Evolutionary conservation across 176 grass and related monocot species (phyloP).

Genomic region (Eremochloa ophiuroides): DNA sequence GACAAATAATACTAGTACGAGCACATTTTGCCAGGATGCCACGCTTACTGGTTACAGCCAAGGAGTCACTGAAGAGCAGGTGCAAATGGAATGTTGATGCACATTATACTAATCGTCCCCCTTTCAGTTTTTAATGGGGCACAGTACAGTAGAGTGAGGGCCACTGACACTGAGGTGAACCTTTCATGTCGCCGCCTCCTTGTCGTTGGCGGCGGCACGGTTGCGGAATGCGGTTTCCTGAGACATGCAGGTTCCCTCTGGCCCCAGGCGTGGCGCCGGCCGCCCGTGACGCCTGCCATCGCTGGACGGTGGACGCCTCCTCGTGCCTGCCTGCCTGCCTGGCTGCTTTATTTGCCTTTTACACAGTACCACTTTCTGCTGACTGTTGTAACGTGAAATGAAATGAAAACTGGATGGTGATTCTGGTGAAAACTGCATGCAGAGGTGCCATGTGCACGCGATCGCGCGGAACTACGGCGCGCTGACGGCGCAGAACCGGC

Average conservation of each 20-base stretch:
- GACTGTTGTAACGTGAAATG: not conserved
- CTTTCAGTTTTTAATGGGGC: not conserved
- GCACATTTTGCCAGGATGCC: not conserved
- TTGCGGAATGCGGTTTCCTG: slow-evolving; percentile 7
- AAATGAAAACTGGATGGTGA: too few species aligned
- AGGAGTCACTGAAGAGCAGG: not conserved
- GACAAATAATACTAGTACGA: not conserved
- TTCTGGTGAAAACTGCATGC: too few species aligned
- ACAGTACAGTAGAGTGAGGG: not conserved
- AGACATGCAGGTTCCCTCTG: slow-evolving; percentile 18
- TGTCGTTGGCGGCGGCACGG: slow-evolving; percentile 27
- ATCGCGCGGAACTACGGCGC: slow-evolving; percentile 77
- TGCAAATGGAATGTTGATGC: slow-evolving; percentile 26
- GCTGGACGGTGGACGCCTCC: not conserved
- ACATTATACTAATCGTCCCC: not conserved
- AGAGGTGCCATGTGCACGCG: slow-evolving; percentile 88
- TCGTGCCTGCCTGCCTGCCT: not conserved
- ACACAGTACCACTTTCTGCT: not conserved
- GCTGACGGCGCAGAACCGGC: slow-evolving; percentile 84
- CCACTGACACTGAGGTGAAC: not conserved
- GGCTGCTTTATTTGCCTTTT: not conserved
- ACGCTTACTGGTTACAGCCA: slow-evolving; percentile 8
- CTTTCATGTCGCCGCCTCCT: not conserved
- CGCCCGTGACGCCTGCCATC: slow-evolving; percentile 26
- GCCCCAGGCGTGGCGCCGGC: not conserved